Evolutionary conservation across 2,329 filamentous ascomycete genomes (phyloP).

Genomic region (Colletotrichum truncatum): DNA sequence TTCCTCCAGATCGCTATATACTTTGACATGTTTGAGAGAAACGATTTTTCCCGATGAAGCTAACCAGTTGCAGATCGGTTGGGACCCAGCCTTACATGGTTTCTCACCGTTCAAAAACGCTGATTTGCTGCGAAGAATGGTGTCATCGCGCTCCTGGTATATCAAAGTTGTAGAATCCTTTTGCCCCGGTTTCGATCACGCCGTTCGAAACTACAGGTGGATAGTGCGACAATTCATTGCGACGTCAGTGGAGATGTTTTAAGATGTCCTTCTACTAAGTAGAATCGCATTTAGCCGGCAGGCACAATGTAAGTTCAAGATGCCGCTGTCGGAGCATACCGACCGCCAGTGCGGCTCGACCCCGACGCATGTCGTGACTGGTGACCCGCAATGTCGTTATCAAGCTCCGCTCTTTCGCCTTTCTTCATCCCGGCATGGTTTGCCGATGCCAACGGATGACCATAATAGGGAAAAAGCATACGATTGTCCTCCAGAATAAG

Average conservation of each 20-base stretch:
- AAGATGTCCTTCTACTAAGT: too few relatives aligned
- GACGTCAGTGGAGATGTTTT: too few relatives aligned
- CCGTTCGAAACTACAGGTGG: not conserved
- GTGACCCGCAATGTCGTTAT: conserved; percentile 25
- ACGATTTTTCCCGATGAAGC: conserved; percentile 14
- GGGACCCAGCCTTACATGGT: not conserved
- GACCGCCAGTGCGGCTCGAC: not conserved
- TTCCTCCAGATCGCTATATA: conserved; percentile 12
- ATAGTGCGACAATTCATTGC: too few relatives aligned
- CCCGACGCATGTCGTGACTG: conserved; percentile 5
- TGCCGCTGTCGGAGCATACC: not conserved
- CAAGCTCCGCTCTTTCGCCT: conserved; percentile 20
- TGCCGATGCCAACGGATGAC: not conserved
- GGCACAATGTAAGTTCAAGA: too few relatives aligned
- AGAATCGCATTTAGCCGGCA: not conserved
- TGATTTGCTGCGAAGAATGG: conserved; percentile 6
- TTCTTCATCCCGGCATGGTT: not conserved
- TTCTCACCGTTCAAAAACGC: not conserved
- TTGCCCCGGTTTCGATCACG: not conserved
- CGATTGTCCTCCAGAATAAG: too few relatives aligned
- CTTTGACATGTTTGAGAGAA: not conserved
- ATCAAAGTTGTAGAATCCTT: not conserved
- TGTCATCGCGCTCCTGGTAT: not conserved
- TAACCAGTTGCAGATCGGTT: not conserved
- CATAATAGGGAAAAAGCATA: too few relatives aligned